Conservation (phyloP, 257 asterid genomes). For the Ehretia macrophylla region DNA sequence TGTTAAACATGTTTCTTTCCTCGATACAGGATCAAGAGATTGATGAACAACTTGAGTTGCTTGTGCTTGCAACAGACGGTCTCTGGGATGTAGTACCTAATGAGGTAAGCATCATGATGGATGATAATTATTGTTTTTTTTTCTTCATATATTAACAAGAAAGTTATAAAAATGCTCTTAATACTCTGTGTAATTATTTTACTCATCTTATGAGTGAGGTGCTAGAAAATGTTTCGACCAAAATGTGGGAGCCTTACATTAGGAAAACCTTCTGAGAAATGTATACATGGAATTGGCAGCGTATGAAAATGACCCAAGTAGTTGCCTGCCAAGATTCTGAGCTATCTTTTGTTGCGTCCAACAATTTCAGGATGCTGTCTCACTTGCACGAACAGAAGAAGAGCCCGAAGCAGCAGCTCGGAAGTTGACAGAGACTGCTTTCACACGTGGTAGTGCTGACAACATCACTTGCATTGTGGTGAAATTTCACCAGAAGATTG, state of each 20-base stretch:
- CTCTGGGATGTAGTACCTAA: conserved; percentile 96
- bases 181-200: no score
- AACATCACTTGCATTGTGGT: conserved; percentile 96
- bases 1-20: neutral
- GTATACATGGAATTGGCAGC: no score
- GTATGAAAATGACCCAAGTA: no score
- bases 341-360: no score
- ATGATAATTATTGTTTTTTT: no score
- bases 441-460: conserved; percentile 92
- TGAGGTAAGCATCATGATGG: conserved; percentile 43
- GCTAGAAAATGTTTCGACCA: no score
- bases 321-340: no score
- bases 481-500: conserved; percentile 58
- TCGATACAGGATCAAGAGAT: conserved; percentile 67
- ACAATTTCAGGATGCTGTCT: conserved; percentile 71
- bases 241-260: no score
- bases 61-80: conserved; percentile 95
- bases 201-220: no score
- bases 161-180: no score
- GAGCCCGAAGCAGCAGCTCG: conserved; percentile 87
- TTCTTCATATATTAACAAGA: no score
- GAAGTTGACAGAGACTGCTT: conserved; percentile 90
- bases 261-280: no score
- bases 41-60: conserved; percentile 77
- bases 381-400: conserved; percentile 71